Conservation (phyloP, 2,329 filamentous ascomycete genomes). For the Epichloe baconii region DNA sequence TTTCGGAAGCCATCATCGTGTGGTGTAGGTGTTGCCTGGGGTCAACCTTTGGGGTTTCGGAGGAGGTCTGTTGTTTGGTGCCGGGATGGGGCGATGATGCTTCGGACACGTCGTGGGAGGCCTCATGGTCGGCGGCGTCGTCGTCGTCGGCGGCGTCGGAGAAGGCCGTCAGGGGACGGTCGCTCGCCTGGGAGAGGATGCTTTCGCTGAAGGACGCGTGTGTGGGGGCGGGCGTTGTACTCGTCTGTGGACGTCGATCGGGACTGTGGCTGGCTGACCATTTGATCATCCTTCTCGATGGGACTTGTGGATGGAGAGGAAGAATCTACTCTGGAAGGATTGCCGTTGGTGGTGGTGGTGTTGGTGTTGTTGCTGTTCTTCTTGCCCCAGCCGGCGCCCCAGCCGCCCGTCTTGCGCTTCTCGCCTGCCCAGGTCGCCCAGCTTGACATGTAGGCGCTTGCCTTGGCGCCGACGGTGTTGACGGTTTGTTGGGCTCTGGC, state of each 20-base stretch:
- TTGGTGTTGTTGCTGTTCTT: conserved; percentile 6
- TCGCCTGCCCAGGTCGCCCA: conserved; percentile 63
- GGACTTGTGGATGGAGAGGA: conserved; percentile 22
- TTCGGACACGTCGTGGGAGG: background rate
- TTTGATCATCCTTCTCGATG: conserved; percentile 25
- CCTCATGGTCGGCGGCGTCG: background rate
- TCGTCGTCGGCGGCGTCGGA: background rate
- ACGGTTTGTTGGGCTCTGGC: conserved; percentile 32
- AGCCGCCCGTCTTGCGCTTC: conserved; percentile 50
- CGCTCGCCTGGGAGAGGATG: conserved; percentile 6
- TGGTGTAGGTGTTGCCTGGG: conserved; percentile 1
- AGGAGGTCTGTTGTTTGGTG: background rate
- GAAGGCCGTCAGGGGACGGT: background rate
- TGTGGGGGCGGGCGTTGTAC: conserved; percentile 17
- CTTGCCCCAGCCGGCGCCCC: conserved; percentile 29
- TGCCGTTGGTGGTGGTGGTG: conserved; percentile 7
- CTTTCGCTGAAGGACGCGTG: conserved; percentile 15
- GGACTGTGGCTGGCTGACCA: conserved; percentile 19
- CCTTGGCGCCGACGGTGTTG: conserved; percentile 39
- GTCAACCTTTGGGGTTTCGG: conserved; percentile 4
- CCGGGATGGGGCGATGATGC: background rate
- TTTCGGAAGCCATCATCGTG: conserved; percentile 15
- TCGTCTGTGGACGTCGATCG: conserved; percentile 18
- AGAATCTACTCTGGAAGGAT: conserved; percentile 17
- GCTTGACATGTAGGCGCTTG: conserved; percentile 52